Conservation (phyloP, 2,329 filamentous ascomycete species). For the Gnomoniopsis sp. region DNA sequence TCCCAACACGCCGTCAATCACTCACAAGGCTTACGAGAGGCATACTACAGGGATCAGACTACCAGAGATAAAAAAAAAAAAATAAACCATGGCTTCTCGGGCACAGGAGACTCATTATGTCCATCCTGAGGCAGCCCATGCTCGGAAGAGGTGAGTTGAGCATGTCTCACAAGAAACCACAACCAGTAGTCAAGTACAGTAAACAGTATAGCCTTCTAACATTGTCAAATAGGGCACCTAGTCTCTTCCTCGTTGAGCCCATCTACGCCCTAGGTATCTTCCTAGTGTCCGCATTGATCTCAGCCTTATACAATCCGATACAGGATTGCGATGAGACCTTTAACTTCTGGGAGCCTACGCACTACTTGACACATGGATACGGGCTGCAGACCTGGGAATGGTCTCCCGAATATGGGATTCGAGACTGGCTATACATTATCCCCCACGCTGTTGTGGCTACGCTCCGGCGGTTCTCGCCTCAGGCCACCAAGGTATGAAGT, state of each 20-base stretch:
- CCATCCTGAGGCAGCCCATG: constrained; percentile 47
- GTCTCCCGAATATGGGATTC: constrained; percentile 88
- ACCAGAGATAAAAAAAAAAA: neutral
- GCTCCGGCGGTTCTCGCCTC: constrained; percentile 60
- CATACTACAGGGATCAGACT: neutral
- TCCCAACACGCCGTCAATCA: neutral
- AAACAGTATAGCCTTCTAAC: neutral
- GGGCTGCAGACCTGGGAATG: constrained; percentile 99
- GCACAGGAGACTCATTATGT: constrained; percentile 36
- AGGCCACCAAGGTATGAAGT: constrained; percentile 52
- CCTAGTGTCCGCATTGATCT: constrained; percentile 67
- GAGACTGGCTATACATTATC: constrained; percentile 87
- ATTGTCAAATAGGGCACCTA: constrained; percentile 37
- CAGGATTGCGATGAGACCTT: constrained; percentile 98
- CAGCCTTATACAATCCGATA: constrained; percentile 82
- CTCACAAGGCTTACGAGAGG: neutral
- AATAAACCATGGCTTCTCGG: constrained; percentile 10
- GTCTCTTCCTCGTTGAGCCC: constrained; percentile 63
- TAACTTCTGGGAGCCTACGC: constrained; percentile 98
- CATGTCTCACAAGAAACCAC: neutral
- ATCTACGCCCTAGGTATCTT: constrained; percentile 80
- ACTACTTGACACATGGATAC: constrained; percentile 90
- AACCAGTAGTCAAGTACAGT: neutral
- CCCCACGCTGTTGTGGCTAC: constrained; percentile 74
- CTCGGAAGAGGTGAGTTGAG: constrained; percentile 45